A percentile compares a stretch with the other conserved stretches of the same genome.
phyloP scores from a whole-genome alignment of 495 filamentous ascomycete genomes.

The Xylaria nigripes region DNA sequence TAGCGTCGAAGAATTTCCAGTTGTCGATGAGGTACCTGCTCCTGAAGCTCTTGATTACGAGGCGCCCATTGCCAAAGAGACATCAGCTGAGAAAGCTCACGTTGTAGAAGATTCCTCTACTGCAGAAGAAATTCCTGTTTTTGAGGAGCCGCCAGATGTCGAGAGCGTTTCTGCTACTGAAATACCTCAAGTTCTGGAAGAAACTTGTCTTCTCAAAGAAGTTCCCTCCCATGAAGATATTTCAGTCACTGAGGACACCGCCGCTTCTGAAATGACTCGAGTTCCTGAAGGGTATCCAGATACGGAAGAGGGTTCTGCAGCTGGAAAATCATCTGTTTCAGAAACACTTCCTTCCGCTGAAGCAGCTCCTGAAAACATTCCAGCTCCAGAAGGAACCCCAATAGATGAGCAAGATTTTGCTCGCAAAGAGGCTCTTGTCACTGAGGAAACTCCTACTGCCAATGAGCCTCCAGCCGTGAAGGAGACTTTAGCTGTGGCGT shows the following conservation, averaged over 20 bases:
- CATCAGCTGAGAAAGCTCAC: conserved; percentile 1
- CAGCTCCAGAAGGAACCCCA: too few species aligned
- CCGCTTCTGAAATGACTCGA: background rate
- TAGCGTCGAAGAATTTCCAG: conserved; percentile 4
- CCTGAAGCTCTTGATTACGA: background rate
- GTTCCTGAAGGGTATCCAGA: conserved; percentile 10
- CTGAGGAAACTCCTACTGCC: too few species aligned
- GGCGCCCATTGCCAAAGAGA: background rate
- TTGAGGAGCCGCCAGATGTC: background rate
- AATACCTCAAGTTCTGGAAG: conserved; percentile 6
- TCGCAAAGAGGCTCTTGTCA: too few species aligned
- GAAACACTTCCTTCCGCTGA: background rate
- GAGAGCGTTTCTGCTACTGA: conserved; percentile 4
- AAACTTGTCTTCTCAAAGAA: background rate
- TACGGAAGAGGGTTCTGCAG: conserved; percentile 2
- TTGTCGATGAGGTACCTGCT: background rate
- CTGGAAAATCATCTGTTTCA: conserved; percentile 2
- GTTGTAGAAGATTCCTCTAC: background rate
- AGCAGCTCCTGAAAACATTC: too few species aligned
- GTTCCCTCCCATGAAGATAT: background rate
- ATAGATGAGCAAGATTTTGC: too few species aligned
- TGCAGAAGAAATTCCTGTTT: background rate
- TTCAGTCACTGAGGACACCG: background rate
- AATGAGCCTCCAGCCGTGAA: too few species aligned
- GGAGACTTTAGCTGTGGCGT: too few species aligned